Evolutionary conservation across 257 asterid species (phyloP).

Genomic region (Solanum bukasovii): DNA sequence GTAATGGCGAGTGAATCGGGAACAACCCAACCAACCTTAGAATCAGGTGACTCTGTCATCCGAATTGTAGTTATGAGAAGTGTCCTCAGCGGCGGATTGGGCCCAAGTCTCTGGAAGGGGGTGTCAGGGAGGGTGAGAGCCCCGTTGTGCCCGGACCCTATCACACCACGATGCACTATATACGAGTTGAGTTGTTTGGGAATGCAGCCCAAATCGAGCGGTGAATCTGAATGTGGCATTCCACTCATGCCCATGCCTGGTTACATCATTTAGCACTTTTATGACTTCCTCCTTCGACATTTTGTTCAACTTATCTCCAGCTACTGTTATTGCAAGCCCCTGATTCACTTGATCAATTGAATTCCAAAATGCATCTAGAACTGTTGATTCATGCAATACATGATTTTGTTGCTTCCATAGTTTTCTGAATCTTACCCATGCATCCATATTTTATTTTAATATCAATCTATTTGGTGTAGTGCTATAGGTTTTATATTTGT

Average conservation of each 20-base stretch:
- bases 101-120: neutral
- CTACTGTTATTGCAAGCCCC: neutral
- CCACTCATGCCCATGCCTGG: neutral
- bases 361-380: neutral
- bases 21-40: neutral
- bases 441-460: neutral
- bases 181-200: neutral
- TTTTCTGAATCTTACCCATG: neutral
- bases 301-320: neutral
- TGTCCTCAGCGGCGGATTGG: neutral
- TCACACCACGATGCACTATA: neutral
- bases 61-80: neutral
- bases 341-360: neutral
- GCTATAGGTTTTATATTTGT: neutral
- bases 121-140: neutral
- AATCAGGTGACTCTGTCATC: neutral
- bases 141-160: neutral
- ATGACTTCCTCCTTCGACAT: neutral
- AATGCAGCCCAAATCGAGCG: neutral
- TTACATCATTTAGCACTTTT: neutral
- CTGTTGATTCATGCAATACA: neutral
- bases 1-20: neutral
- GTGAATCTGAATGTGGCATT: neutral
- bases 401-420: neutral
- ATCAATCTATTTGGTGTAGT: neutral